Evolutionary conservation across 805 yeast species (phyloP).

Genomic region (Yarrowia alimentaria): DNA sequence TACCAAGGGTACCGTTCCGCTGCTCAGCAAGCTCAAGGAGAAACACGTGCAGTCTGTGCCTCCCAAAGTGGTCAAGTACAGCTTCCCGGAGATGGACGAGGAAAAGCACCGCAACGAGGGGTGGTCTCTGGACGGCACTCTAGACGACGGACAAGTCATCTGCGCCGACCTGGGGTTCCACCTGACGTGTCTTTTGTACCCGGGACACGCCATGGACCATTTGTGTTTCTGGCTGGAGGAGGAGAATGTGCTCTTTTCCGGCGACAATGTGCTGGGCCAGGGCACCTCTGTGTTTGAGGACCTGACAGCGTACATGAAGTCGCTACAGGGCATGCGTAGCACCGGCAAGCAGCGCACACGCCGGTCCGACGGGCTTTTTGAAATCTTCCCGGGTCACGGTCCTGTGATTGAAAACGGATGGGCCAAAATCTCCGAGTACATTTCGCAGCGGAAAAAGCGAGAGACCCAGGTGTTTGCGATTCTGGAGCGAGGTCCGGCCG

Average conservation of each 20-base stretch:
- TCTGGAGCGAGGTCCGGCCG: constrained; percentile 29
- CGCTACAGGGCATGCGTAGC: constrained; percentile 36
- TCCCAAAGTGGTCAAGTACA: constrained; percentile 23
- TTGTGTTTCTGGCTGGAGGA: constrained; percentile 40
- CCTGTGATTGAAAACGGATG: constrained; percentile 38
- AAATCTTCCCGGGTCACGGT: constrained; percentile 44
- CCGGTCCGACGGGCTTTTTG: constrained; percentile 9
- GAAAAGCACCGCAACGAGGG: constrained; percentile 22
- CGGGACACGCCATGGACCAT: constrained; percentile 44
- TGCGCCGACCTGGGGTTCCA: constrained; percentile 37
- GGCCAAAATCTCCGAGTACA: constrained; percentile 37
- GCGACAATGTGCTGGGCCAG: constrained; percentile 43
- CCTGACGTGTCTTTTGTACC: constrained; percentile 37
- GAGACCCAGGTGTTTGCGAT: constrained; percentile 37
- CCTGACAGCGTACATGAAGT: constrained; percentile 36
- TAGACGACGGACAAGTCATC: constrained; percentile 36
- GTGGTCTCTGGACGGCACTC: constrained; percentile 27
- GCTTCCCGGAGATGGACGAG: constrained; percentile 25
- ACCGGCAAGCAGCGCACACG: constrained; percentile 25
- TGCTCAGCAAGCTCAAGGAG: constrained; percentile 18
- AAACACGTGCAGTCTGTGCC: constrained; percentile 8
- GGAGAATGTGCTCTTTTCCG: constrained; percentile 40
- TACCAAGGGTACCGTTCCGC: constrained; percentile 29
- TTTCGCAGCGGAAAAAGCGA: constrained; percentile 40
- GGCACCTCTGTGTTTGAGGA: constrained; percentile 42